Percentiles rank a stretch among this genome's conserved stretches.
These are phyloP conservation scores for Plasmodium gonderi DNA, from an alignment of 169 alveolate species.

Conservation along the genomic window DNA sequence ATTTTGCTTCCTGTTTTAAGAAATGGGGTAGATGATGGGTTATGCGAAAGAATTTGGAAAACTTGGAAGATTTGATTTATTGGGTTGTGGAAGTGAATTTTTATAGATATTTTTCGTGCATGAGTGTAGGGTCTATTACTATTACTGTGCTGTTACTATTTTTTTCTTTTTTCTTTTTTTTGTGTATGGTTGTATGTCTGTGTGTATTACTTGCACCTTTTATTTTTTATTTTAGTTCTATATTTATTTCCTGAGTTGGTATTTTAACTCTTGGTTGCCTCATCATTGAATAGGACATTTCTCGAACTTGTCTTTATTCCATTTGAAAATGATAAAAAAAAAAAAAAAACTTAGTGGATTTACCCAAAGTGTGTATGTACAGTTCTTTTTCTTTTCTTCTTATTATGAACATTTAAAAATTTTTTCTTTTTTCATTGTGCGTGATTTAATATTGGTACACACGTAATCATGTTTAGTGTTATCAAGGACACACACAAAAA, in stretches of 20 bases:
- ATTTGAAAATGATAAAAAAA: background rate
- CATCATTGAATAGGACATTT: background rate
- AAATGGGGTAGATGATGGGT: background rate
- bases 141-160: background rate
- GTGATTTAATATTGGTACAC: background rate
- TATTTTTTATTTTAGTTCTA: background rate
- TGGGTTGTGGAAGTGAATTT: background rate
- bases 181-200: background rate
- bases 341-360: background rate
- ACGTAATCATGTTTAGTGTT: background rate
- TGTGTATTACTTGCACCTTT: background rate
- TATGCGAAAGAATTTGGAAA: background rate
- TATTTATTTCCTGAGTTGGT: background rate
- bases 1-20: background rate
- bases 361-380: background rate
- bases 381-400: background rate
- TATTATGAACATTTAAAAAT: background rate
- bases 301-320: background rate
- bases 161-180: background rate
- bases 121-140: too few relatives aligned
- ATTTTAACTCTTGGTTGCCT: too few relatives aligned
- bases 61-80: background rate
- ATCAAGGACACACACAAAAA: background rate
- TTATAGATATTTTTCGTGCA: background rate
- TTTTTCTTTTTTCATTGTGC: background rate